These are phyloP conservation scores for Entophlyctis helioformis DNA, from an alignment of 192 early-diverging fungal genomes.

Conservation along the genomic window DNA sequence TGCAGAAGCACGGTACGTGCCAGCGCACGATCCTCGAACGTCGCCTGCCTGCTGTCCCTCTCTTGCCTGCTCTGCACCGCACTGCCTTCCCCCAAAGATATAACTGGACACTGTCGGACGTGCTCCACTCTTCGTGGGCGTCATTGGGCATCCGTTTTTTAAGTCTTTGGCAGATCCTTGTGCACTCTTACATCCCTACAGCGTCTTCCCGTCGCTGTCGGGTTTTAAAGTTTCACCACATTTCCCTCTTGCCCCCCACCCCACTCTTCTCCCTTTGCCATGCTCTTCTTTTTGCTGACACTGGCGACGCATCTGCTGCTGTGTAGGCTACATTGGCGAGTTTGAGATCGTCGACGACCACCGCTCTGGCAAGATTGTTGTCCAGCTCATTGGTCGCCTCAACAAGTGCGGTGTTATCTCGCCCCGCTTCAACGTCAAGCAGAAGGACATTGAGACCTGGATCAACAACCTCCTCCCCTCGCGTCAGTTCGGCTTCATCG, in stretches of 20 bases:
- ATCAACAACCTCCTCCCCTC: conserved; percentile 93
- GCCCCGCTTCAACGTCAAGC: conserved; percentile 95
- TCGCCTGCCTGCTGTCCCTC: neutral
- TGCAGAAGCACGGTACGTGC: conserved; percentile 96
- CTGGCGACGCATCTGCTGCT: conserved; percentile 2
- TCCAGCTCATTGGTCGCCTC: conserved; percentile 95
- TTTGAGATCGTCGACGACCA: conserved; percentile 98
- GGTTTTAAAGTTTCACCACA: conserved; percentile 23
- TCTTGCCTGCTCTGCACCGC: neutral
- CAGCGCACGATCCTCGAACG: no score
- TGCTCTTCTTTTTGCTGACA: no score
- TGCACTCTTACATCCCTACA: no score
- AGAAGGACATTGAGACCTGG: conserved; percentile 92
- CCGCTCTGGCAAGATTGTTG: conserved; percentile 93
- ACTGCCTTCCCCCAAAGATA: conserved; percentile 46
- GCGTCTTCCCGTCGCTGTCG: conserved; percentile 1
- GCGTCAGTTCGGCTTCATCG: conserved; percentile 96
- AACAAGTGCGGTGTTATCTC: conserved; percentile 99
- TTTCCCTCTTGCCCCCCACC: no score
- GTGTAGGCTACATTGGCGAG: conserved; percentile 92
- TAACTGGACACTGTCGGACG: conserved; percentile 60
- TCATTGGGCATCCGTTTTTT: conserved; percentile 55
- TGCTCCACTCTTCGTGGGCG: conserved; percentile 18
- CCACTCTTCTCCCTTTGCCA: no score
- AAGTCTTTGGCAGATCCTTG: conserved; percentile 65